Evolutionary conservation across 83 land plant genomes (phyloP), one percentile per base, ranked within the genome.

Genomic region (Larix sibirica): DNA sequence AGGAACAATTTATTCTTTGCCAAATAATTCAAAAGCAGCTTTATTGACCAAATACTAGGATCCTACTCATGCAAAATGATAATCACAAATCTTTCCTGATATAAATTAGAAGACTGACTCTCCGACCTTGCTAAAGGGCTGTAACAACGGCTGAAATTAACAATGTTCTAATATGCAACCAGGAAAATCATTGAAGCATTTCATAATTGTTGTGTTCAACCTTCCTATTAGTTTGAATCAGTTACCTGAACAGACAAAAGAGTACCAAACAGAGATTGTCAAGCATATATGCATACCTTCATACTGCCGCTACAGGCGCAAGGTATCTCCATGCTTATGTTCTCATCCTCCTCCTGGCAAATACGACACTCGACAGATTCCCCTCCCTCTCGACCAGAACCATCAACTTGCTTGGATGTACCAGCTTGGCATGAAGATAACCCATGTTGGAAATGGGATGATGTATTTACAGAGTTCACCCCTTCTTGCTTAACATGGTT

Each of bases 251-350:
- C 63, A 56, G 18, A 28, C 26, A 36, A 80, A 62, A 36, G 18
- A 10, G 21, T 10, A 62, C 50, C 47, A 23, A 80, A 40, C 20
- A 20, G 44, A 69, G 14, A 71, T 69, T 56, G n/a, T 4, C 62
- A 54, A 76, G 73, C 16, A 47, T 4, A 24, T 68, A 17, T 36
- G 3, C 64, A 58, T 85, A 87, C 89, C 84, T 87, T 85, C 63
- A 85, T 81, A 54, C 89, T 87, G 7, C 89, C 89, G 78, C 83
- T 86, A 65, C 89, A 87, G 24, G 89, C 89, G 62, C 89, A 87
- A 28, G 89, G 89, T 24, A 62, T 58, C 66, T 87, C 88, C 88
- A 87, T 73, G 58, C 79, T 85, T 23, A 62, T 60, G 56, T 85
- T 88, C 10, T 68, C 77, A 66, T 87, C 89, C 54, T 87, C 89